Evolutionary conservation across 176 grass and related monocot species (phyloP).

Genomic region (Aegilops umbellulata): DNA sequence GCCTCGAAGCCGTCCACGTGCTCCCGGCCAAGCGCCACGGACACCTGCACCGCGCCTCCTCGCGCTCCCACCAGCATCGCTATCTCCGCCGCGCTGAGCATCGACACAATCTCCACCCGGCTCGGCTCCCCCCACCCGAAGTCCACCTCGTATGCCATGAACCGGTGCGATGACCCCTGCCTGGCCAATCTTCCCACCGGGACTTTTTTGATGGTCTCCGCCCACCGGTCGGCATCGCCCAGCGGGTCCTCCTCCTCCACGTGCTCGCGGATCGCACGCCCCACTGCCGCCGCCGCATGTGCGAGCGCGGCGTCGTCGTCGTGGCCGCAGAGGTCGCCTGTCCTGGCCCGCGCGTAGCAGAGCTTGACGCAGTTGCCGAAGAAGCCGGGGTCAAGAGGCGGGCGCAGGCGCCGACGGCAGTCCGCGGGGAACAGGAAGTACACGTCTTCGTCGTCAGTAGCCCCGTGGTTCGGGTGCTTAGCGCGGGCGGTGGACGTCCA

Average conservation of each 20-base stretch:
- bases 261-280: background rate
- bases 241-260: constrained; percentile 12
- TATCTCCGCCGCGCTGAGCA: background rate
- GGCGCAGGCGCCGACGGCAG: constrained; percentile 29
- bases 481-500: constrained; percentile 41
- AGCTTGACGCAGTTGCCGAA: constrained; percentile 44
- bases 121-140: constrained; percentile 57
- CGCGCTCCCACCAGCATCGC: constrained; percentile 16
- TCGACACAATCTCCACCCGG: constrained; percentile 43
- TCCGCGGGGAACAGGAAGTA: constrained; percentile 35
- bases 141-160: constrained; percentile 48
- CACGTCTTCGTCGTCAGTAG: background rate
- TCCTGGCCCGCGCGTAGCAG: background rate
- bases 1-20: constrained; percentile 13
- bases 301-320: background rate
- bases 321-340: background rate
- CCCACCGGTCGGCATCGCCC: background rate
- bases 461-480: background rate
- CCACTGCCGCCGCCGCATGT: background rate
- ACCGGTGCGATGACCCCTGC: constrained; percentile 36
- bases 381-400: constrained; percentile 24
- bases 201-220: background rate
- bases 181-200: background rate
- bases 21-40: constrained; percentile 1
- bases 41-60: constrained; percentile 42